phyloP scores from a whole-genome alignment of 768 basidiomycete species.

The Cystobasidium onofrii region DNA sequence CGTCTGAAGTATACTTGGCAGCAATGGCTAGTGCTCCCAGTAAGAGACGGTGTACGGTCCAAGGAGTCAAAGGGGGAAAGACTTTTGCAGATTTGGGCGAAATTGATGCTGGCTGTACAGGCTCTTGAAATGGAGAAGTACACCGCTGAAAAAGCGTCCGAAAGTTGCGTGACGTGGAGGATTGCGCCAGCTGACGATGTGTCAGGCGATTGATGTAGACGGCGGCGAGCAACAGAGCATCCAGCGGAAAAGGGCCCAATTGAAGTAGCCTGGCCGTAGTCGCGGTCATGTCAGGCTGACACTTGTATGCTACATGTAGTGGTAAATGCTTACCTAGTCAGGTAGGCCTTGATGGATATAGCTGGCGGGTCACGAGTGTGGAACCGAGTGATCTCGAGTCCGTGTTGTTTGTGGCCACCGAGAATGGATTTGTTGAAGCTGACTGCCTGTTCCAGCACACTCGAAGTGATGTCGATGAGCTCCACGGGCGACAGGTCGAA shows the following conservation, averaged over 20 bases:
- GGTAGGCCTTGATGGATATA: background rate
- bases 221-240: slow-evolving; percentile 37
- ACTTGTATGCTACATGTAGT: too few species aligned
- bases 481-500: background rate
- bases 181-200: slow-evolving; percentile 18
- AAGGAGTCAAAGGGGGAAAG: slow-evolving; percentile 33
- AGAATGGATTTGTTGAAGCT: background rate
- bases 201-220: slow-evolving; percentile 40
- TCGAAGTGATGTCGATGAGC: slow-evolving; percentile 5
- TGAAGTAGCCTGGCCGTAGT: slow-evolving; percentile 32
- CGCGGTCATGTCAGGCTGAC: too few species aligned
- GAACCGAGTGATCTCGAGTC: slow-evolving; percentile 16
- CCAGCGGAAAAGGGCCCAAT: slow-evolving; percentile 38
- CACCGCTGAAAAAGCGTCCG: background rate
- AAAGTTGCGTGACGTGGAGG: background rate
- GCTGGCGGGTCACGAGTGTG: slow-evolving; percentile 11
- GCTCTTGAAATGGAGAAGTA: background rate
- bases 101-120: background rate
- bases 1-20: slow-evolving; percentile 35
- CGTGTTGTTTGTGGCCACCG: slow-evolving; percentile 17
- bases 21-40: slow-evolving; percentile 35
- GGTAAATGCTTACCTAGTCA: slow-evolving; percentile 2
- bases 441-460: background rate
- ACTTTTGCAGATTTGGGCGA: background rate
- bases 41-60: slow-evolving; percentile 38